Evolutionary conservation across 345 rosid species (phyloP).

Genomic region (Capsella bursapastoris): DNA sequence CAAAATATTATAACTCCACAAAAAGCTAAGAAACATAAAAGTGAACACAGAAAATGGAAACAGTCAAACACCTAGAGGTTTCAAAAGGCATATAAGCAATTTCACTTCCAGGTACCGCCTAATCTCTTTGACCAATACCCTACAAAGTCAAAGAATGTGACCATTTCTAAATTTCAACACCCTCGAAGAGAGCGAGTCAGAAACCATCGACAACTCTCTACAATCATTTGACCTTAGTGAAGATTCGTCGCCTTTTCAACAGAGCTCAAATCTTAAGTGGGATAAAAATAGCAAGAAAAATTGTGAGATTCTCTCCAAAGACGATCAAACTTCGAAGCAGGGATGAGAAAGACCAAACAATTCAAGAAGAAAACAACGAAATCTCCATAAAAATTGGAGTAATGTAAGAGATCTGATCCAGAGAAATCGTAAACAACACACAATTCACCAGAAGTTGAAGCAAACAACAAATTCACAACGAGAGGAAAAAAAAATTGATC

Average conservation of each 20-base stretch:
- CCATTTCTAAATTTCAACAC: conserved; percentile 30
- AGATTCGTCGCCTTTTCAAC: conserved; percentile 43
- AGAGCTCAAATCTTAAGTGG: conserved; percentile 35
- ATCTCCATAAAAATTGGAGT: conserved; percentile 31
- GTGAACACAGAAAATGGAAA: conserved; percentile 43
- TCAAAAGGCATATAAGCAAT: conserved; percentile 28
- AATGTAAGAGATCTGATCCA: conserved; percentile 56
- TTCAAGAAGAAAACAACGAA: conserved; percentile 5
- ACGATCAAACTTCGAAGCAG: conserved; percentile 31
- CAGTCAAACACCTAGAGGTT: conserved; percentile 42
- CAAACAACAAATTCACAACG: conserved; percentile 9
- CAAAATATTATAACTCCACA: conserved; percentile 31
- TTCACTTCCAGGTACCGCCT: conserved; percentile 35
- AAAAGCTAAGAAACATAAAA: conserved; percentile 31
- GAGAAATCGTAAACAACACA: conserved; percentile 20
- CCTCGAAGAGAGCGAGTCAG: conserved; percentile 45
- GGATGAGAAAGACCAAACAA: conserved; percentile 12
- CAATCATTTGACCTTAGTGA: conserved; percentile 24
- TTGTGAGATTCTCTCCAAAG: conserved; percentile 25
- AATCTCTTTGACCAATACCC: conserved; percentile 46
- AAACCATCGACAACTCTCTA: conserved; percentile 17
- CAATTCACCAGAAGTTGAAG: conserved; percentile 32
- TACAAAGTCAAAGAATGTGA: conserved; percentile 40
- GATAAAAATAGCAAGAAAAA: conserved; percentile 17
- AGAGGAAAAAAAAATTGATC: conserved; percentile 1